Base-by-base conservation (phyloP, 106 monocot genomes). In the Dendrobium chrysotoxum region DNA sequence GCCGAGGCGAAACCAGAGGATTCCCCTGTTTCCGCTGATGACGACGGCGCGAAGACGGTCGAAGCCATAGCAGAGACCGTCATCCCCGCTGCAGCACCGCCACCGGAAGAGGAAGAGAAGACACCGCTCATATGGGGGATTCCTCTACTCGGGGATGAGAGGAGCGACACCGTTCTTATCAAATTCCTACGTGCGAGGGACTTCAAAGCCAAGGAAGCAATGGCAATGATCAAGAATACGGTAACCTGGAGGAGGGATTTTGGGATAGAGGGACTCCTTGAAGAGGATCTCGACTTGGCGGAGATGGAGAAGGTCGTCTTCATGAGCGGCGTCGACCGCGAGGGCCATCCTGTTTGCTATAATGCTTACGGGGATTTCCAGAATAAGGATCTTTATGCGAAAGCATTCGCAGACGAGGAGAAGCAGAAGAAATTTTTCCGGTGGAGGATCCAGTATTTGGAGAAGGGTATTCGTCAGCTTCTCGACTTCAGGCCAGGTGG, bases 401-500 rank as follows among this genome's bases (percentile, higher is more conserved):
- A 73, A n/a, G 88, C 81, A 0, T 85, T 88, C 38, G 88, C 77
- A 1, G 85, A 88, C 38, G 85, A 74, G n/a, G 85, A 82, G 80
- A 85, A 85, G 82, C 77, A 77, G 54, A 20, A 77, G 73, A 53
- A 53, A 72, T 88, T 88, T 42, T 61, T 88, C 15, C 55, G 82
- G 72, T 85, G 88, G 85, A 82, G 88, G 72, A 84, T 88, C 20
- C 81, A 82, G 77, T 75, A 79, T 28, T 75, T 88, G 79, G 87
- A 88, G 84, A 75, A 84, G 28, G 87, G 87, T 0, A 82, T 88
- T 70, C 70, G 77, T 35, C 28, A 84, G 76, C 82, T 79, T n/a
- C 84, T 84, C 7, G 79, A 88, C 44, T 77, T 88, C 65, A 70
- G 77, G 5, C 89, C 98, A 0, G 92, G 92, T 35, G 98, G 98